Base-by-base conservation (phyloP, 2,329 filamentous ascomycete genomes). In the Colletotrichum lini region DNA sequence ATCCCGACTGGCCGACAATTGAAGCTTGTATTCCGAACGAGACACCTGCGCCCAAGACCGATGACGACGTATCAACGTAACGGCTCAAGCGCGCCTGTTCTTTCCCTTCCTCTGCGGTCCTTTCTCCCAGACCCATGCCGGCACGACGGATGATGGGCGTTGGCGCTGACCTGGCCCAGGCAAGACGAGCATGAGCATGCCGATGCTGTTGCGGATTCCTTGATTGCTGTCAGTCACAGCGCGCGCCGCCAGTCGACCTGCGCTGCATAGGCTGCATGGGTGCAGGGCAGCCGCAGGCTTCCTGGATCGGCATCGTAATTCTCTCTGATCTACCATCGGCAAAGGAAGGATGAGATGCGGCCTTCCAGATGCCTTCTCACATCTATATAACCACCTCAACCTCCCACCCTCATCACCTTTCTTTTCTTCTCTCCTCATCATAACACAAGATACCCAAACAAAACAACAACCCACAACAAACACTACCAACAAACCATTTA, bases 41-140 rank as follows among this genome's bases (percentile, higher is more conserved):
- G 64, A 63, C 62, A 67, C 57, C 58, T 71, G 45, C 52, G 38
- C 13, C 70, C 70, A 73, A 73, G 72, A 73, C 72, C 72, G 65
- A 73, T 73, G 72, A 73, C 72, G 72, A 69, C 54, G 67, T 58
- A 56, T 57, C 58, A 60, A 56, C 53, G 70, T 72, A 72, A 70
- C 35, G 44, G 59, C 35, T 15, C 70, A 56, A 61, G 45, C 54
- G 8, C n/a, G 13, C 44, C 18, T 61, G 15, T 56, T 49, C 52
- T 44, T 44, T 49, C 45, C 58, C 50, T n/a, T 21, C 18, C 45
- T 49, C 21, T 50, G 58, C 45, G 38, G 60, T 35, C 61, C 13
- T 44, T 44, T 59, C 42, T 40, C 50, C 40, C 44, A 30, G 21
- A 35, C 57, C 53, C 49, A 38, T 47, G n/a, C 82, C 16, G 30